These are phyloP conservation scores for Kazachstania africana DNA, from an alignment of 805 yeast species.

Conservation along the genomic window DNA sequence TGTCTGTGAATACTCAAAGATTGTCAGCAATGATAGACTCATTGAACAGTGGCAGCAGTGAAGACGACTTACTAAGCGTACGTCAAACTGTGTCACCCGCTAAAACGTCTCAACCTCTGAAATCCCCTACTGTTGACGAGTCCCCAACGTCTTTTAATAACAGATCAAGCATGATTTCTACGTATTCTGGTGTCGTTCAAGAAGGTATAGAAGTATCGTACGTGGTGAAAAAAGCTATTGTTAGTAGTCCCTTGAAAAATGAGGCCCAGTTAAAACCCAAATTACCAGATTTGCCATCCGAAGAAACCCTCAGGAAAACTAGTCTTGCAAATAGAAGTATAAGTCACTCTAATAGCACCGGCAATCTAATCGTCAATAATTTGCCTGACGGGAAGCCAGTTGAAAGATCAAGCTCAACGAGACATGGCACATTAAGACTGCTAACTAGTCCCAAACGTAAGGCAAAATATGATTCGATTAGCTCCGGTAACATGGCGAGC, in stretches of 20 bases:
- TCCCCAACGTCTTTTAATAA: conserved; percentile 4
- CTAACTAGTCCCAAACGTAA: conserved; percentile 4
- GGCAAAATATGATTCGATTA: conserved; percentile 9
- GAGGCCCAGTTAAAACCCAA: background rate
- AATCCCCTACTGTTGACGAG: conserved; percentile 7
- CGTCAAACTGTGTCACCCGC: background rate
- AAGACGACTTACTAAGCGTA: conserved; percentile 5
- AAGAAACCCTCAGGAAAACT: conserved; percentile 3
- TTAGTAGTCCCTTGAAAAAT: background rate
- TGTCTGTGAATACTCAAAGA: conserved; percentile 14
- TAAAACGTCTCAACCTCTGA: conserved; percentile 3
- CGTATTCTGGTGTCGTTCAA: conserved; percentile 23
- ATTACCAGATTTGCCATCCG: conserved; percentile 4
- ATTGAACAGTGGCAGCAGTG: conserved; percentile 9
- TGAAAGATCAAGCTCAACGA: background rate
- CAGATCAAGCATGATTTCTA: conserved; percentile 15
- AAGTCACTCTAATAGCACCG: background rate
- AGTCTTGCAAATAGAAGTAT: conserved; percentile 2
- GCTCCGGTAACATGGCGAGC: conserved; percentile 16
- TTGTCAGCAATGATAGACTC: conserved; percentile 23
- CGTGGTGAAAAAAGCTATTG: conserved; percentile 8
- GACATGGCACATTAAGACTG: background rate
- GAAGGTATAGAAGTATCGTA: conserved; percentile 23
- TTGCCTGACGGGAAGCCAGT: background rate
- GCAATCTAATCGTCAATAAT: background rate